These are phyloP conservation scores for Mycena maculata DNA, from an alignment of 768 basidiomycete species.

Conservation along the genomic window DNA sequence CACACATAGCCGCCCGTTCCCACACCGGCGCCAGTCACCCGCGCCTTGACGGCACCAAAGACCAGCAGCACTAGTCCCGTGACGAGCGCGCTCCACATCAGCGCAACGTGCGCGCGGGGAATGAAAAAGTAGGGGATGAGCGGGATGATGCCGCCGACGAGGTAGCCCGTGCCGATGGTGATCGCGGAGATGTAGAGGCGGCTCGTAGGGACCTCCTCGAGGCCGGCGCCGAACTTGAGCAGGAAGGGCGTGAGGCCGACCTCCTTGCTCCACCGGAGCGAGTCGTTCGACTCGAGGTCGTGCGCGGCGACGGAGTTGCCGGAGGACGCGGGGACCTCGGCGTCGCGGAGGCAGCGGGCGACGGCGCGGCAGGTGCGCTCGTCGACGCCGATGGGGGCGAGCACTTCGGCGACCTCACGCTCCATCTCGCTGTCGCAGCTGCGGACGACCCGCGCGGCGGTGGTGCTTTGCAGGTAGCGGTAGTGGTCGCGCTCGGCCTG, in stretches of 20 bases:
- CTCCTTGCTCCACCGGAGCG: conserved; percentile 75
- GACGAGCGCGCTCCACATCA: conserved; percentile 80
- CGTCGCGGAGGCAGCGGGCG: conserved; percentile 76
- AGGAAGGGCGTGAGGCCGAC: conserved; percentile 94
- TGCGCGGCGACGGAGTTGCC: conserved; percentile 20
- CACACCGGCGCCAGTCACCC: conserved; percentile 83
- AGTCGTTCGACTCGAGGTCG: conserved; percentile 66
- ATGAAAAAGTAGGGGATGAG: conserved; percentile 95
- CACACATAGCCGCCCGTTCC: conserved; percentile 79
- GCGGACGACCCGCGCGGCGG: conserved; percentile 83
- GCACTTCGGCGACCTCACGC: conserved; percentile 89
- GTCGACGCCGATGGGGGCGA: conserved; percentile 92
- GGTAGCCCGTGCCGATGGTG: conserved; percentile 96
- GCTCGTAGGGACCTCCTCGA: conserved; percentile 90
- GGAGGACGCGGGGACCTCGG: conserved; percentile 55
- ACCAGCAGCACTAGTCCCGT: conserved; percentile 89
- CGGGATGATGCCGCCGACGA: conserved; percentile 93
- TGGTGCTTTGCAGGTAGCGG: conserved; percentile 80
- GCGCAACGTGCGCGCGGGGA: conserved; percentile 69
- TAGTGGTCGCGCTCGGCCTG: conserved; percentile 97
- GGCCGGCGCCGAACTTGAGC: conserved; percentile 94
- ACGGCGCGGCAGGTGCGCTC: conserved; percentile 83
- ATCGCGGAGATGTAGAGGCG: conserved; percentile 92
- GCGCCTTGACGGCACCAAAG: conserved; percentile 92
- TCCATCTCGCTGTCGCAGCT: conserved; percentile 97